A percentile compares a stretch with the other conserved stretches of the same genome.
Conservation (phyloP, 495 filamentous ascomycete genomes). For the Bathelium albidoporum region DNA sequence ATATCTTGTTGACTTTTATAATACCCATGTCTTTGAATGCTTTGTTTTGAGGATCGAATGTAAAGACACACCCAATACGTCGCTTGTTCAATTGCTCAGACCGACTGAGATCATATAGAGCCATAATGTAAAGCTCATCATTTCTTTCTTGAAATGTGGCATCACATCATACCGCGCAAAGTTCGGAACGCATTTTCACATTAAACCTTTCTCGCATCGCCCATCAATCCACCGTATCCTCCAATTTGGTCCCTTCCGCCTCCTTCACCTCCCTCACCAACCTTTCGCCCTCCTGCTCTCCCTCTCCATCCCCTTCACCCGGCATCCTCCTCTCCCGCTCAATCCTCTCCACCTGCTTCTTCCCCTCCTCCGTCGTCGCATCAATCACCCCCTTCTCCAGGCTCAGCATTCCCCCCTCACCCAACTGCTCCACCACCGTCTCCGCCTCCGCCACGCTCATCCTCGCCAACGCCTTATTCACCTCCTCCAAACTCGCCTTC, state of each 20-base stretch:
- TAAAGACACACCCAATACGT: no score
- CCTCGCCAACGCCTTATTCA: conserved; percentile 90
- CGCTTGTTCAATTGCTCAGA: no score
- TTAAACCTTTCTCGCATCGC: no score
- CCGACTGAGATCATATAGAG: no score
- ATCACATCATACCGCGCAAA: no score
- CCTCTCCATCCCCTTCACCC: conserved; percentile 23
- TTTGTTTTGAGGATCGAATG: no score
- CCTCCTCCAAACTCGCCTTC: conserved; percentile 77
- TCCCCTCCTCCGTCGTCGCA: conserved; percentile 86
- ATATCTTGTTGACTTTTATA: no score
- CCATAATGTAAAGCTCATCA: no score
- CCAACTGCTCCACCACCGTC: conserved; percentile 67
- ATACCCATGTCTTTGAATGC: no score
- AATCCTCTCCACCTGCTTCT: conserved; percentile 64
- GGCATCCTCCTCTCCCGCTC: conserved; percentile 48
- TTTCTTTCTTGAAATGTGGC: no score
- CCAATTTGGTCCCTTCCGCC: conserved; percentile 10
- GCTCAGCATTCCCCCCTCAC: conserved; percentile 84
- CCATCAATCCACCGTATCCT: conserved; percentile 3
- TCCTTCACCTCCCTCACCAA: conserved; percentile 10
- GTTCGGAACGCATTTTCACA: no score
- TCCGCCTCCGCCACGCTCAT: conserved; percentile 93
- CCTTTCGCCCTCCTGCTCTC: conserved; percentile 26
- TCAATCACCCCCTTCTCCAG: conserved; percentile 90